Conservation (phyloP, 2,329 filamentous ascomycete genomes). For the Hypoxylon sp. region DNA sequence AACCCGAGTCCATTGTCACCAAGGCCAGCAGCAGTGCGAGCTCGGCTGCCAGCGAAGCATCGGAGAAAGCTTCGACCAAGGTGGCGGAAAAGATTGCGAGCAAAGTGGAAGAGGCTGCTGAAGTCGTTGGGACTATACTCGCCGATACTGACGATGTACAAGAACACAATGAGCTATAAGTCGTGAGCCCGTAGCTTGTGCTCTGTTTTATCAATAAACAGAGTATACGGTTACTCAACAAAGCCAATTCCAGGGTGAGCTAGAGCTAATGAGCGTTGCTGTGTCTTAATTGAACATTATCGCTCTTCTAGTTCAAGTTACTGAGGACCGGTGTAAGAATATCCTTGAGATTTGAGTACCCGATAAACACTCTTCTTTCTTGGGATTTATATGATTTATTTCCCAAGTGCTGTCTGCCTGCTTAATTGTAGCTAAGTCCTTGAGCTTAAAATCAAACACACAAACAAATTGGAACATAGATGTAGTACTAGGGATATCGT, state of each 20-base stretch:
- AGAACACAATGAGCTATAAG: conserved; percentile 73
- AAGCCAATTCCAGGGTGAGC: conserved; percentile 1
- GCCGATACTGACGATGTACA: conserved; percentile 69
- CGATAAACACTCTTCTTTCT: not conserved
- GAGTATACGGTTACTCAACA: not conserved
- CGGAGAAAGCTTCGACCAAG: conserved; percentile 52
- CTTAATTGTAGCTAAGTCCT: not conserved
- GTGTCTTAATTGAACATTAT: not conserved
- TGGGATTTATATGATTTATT: not conserved
- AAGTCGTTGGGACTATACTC: conserved; percentile 66
- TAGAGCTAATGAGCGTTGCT: conserved; percentile 1
- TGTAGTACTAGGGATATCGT: not conserved
- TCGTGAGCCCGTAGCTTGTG: not conserved
- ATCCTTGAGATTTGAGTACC: not conserved
- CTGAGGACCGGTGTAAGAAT: not conserved
- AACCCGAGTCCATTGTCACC: conserved; percentile 63
- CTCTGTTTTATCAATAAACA: not conserved
- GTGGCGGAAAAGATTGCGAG: conserved; percentile 58
- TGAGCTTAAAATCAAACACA: not conserved
- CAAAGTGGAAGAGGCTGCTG: conserved; percentile 65
- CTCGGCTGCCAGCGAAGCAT: conserved; percentile 50
- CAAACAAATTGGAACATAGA: not conserved
- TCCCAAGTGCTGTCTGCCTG: not conserved
- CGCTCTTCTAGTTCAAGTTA: conserved; percentile 4
- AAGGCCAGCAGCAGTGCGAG: conserved; percentile 55